phyloP scores from a whole-genome alignment of 2,329 filamentous ascomycete species.

The Aureobasidium melanogenum region DNA sequence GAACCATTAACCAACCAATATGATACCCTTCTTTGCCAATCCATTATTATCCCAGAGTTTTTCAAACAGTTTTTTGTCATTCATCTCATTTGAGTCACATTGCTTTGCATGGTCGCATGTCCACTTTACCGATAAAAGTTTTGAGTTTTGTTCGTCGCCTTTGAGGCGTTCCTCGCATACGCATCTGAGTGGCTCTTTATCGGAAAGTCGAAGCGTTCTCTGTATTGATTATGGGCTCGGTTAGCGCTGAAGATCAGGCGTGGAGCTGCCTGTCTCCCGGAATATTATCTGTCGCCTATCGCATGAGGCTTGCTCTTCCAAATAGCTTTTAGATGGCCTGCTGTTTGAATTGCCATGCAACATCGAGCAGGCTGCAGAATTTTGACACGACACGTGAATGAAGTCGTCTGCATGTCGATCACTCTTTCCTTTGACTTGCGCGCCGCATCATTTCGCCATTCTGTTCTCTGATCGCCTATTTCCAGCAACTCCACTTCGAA shows the following conservation, averaged over 20 bases:
- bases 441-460: background rate
- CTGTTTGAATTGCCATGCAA: background rate
- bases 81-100: background rate
- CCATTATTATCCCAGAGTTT: background rate
- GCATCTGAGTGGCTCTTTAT: background rate
- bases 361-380: conserved; percentile 7
- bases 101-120: background rate
- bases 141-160: background rate
- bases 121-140: background rate
- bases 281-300: conserved; percentile 1
- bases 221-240: conserved; percentile 2
- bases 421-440: background rate
- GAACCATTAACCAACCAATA: background rate
- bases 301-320: conserved; percentile 7
- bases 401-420: conserved; percentile 5
- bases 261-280: conserved; percentile 5
- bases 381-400: conserved; percentile 10
- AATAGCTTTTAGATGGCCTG: conserved; percentile 1
- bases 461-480: too few relatives aligned
- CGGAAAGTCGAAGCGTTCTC: background rate
- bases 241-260: conserved; percentile 9
- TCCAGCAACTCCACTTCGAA: too few relatives aligned
- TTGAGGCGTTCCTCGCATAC: conserved; percentile 1
- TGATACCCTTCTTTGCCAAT: conserved; percentile 13
- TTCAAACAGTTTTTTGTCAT: background rate